Base-by-base conservation (phyloP, 306 rosid species). In the Morella rubra region DNA sequence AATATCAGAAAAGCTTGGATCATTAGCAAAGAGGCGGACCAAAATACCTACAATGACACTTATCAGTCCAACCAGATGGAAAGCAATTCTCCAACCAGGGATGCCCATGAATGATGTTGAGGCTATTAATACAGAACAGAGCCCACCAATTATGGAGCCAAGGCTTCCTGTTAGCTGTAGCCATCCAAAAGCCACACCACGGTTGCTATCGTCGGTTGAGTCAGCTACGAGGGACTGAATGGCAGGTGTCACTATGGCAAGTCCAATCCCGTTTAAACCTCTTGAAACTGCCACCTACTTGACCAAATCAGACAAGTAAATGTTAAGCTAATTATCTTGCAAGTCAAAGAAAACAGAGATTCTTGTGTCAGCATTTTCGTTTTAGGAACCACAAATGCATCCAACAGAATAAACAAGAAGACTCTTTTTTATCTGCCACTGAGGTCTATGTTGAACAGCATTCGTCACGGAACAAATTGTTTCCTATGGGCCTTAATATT, bases 201-300 rank as follows among this genome's bases (percentile, higher is more conserved):
- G 93, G 75, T 90, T 91, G 85, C 77, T 74, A 7, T 91, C 95
- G 19, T 87, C 84, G 10, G 94, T 90, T n/a, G 96, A 90, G 56
- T 93, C 98, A 8, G 96, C 98, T 45, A 91, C 89, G 0, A 91
- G 85, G 20, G 98, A 93, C 66, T 79, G 92, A 69, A 93, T 89
- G 49, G 98, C 94, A 18, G 97, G 98, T 70, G 54, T 71, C 14
- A 91, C 96, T 59, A 93, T 89, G 80, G 96, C 98, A 0, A 93
- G 91, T 69, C 98, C 98, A 20, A 93, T 89, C 69, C 98, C 98
- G 53, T 91, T 93, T 73, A 91, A 88, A 10, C 93, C 98, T 87
- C 97, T 90, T 42, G 97, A 93, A 77, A 93, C 76, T 61, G 96
- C 97, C 61, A 93, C 96, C 98, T 91, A 72, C 45, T 54, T 44